Percentiles rank a stretch among this genome's conserved stretches.
Conservation (phyloP, 2,329 filamentous ascomycete species). For the Aspergillus versicolor region DNA sequence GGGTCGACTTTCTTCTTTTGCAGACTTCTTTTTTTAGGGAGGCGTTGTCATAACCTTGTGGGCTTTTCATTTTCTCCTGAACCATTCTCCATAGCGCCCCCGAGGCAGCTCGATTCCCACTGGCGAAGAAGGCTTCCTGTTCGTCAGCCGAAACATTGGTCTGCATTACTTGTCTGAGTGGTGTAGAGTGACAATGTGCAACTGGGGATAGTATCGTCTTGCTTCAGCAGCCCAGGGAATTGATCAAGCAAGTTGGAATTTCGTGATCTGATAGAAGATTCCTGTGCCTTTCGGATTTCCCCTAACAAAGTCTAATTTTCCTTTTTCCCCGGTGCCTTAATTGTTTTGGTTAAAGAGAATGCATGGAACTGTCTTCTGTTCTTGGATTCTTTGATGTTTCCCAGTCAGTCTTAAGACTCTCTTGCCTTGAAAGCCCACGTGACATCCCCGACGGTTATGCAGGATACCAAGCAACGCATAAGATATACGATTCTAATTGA, state of each 20-base stretch:
- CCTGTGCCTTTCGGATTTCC: constrained; percentile 23
- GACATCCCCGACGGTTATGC: background rate
- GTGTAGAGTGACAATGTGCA: constrained; percentile 16
- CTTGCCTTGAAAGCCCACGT: background rate
- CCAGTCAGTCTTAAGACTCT: background rate
- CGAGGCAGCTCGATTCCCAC: constrained; percentile 3
- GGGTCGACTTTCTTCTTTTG: constrained; percentile 41
- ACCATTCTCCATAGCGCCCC: constrained; percentile 22
- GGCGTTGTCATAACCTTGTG: constrained; percentile 45
- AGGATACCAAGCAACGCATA: constrained; percentile 1
- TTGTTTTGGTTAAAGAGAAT: constrained; percentile 35
- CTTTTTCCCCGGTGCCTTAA: constrained; percentile 20
- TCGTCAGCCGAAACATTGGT: constrained; percentile 12
- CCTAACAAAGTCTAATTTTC: constrained; percentile 23
- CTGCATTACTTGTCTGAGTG: constrained; percentile 16
- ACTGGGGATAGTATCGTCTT: constrained; percentile 22
- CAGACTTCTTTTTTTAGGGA: constrained; percentile 45
- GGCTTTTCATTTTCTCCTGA: constrained; percentile 33
- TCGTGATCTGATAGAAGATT: constrained; percentile 32
- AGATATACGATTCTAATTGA: background rate
- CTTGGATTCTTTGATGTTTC: constrained; percentile 7
- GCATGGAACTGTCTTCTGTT: constrained; percentile 28
- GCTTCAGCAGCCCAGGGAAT: constrained; percentile 26
- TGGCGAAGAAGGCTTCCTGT: constrained; percentile 1
- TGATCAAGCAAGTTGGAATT: constrained; percentile 22